phyloP scores from a whole-genome alignment of 1,284 basidiomycete species.

The Ceratobasidium sp. region DNA sequence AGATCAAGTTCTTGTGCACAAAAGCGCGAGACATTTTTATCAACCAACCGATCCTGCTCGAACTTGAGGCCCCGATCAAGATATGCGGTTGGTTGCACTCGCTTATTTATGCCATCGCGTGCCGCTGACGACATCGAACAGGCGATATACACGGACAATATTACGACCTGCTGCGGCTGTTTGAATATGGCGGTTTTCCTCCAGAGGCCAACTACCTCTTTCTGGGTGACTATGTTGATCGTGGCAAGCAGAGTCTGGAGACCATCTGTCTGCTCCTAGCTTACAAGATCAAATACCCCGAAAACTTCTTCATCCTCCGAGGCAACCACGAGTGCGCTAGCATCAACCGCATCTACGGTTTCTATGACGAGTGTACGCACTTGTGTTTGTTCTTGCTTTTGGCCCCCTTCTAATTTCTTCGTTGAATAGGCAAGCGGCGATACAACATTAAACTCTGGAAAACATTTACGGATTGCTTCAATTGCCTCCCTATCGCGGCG shows the following conservation, averaged over 20 bases:
- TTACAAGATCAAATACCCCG: constrained; percentile 99
- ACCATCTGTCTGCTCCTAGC: constrained; percentile 95
- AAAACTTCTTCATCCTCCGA: constrained; percentile 98
- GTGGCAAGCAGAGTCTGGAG: constrained; percentile 98
- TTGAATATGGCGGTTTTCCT: constrained; percentile 99
- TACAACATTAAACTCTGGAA: constrained; percentile 99
- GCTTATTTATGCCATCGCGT: background rate
- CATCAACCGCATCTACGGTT: constrained; percentile 98
- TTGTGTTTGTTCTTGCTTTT: constrained; percentile 44
- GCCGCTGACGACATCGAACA: constrained; percentile 53
- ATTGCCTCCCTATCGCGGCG: constrained; percentile 97
- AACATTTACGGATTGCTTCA: constrained; percentile 99
- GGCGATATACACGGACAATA: constrained; percentile 99
- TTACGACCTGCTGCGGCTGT: constrained; percentile 96
- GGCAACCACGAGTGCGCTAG: constrained; percentile 99
- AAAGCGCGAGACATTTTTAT: constrained; percentile 96
- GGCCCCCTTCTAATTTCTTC: constrained; percentile 28
- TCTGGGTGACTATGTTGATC: constrained; percentile 98
- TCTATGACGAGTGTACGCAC: constrained; percentile 99
- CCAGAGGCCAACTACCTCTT: constrained; percentile 98
- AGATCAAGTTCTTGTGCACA: constrained; percentile 95
- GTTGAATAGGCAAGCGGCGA: constrained; percentile 85
- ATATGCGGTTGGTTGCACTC: constrained; percentile 81
- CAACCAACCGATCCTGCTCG: constrained; percentile 93
- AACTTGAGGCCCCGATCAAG: constrained; percentile 96